Evolutionary conservation across 495 filamentous ascomycete genomes (phyloP).

Genomic region (Letharia columbiana): DNA sequence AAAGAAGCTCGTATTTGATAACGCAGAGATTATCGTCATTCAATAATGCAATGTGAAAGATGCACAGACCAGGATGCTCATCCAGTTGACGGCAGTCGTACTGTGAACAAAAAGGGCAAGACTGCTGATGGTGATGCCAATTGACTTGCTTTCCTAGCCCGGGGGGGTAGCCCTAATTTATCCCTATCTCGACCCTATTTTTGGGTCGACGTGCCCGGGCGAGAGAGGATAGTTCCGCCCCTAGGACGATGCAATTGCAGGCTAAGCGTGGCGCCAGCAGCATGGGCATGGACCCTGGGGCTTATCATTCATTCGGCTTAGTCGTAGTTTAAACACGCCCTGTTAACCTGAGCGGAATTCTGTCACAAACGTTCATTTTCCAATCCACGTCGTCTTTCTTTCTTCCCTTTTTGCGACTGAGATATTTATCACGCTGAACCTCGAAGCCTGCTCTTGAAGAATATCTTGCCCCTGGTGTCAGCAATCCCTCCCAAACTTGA

Average conservation of each 20-base stretch:
- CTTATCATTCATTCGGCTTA: background rate
- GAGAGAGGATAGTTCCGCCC: constrained; percentile 5
- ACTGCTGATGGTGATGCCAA: too few relatives aligned
- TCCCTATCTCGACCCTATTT: background rate
- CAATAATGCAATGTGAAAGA: too few relatives aligned
- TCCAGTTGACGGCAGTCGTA: too few relatives aligned
- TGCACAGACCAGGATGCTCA: too few relatives aligned
- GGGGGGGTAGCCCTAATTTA: too few relatives aligned
- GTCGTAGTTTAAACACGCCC: background rate
- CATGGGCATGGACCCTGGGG: background rate
- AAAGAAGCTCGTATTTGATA: background rate
- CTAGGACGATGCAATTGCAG: constrained; percentile 1
- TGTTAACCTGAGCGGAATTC: background rate
- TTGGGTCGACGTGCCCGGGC: background rate
- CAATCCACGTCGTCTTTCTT: background rate
- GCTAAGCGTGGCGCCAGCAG: constrained; percentile 4
- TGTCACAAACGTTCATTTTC: background rate
- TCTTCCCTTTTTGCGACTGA: background rate
- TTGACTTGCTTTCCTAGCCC: too few relatives aligned
- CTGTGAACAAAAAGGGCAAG: too few relatives aligned
- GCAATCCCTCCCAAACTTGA: constrained; percentile 14
- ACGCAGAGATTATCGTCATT: background rate
- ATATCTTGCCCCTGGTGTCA: background rate
- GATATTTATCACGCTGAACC: background rate
- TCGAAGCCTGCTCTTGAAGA: background rate